Evolutionary conservation across 805 yeast species (phyloP).

Genomic region (Dipodascopsis uninucleata): DNA sequence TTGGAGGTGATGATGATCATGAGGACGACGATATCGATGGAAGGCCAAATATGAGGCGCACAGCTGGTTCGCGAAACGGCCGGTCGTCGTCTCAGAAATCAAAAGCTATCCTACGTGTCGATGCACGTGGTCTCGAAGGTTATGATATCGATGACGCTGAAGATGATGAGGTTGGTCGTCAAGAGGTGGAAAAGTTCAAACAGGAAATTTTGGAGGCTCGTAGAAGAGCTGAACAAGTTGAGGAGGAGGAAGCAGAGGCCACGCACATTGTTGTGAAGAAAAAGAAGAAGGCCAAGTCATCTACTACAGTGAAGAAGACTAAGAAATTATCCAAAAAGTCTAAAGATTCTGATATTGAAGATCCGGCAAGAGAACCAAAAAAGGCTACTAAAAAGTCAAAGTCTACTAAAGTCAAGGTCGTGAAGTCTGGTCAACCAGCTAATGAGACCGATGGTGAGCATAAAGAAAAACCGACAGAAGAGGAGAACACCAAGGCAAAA

Average conservation of each 20-base stretch:
- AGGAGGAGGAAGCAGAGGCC: constrained; percentile 22
- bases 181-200: constrained; percentile 22
- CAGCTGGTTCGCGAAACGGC: constrained; percentile 2
- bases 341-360: too few species aligned
- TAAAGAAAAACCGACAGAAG: too few species aligned
- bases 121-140: constrained; percentile 24
- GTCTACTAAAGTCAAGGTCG: too few species aligned
- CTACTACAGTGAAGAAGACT: constrained; percentile 20
- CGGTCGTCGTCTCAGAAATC: background rate
- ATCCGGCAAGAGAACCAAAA: too few species aligned
- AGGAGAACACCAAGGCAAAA: too few species aligned
- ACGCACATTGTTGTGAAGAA: constrained; percentile 22
- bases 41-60: background rate
- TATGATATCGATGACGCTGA: constrained; percentile 20
- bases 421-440: too few species aligned
- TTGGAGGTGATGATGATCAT: constrained; percentile 17
- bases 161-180: constrained; percentile 19
- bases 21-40: constrained; percentile 3
- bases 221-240: constrained; percentile 10
- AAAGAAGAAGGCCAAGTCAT: constrained; percentile 17
- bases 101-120: constrained; percentile 17
- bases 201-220: constrained; percentile 23
- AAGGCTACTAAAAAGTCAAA: too few species aligned
- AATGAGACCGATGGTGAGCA: too few species aligned
- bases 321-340: constrained; percentile 17